Base-by-base conservation (phyloP, 2,329 filamentous ascomycete genomes). In the Stagonosporopsis cucurbitacearum region DNA sequence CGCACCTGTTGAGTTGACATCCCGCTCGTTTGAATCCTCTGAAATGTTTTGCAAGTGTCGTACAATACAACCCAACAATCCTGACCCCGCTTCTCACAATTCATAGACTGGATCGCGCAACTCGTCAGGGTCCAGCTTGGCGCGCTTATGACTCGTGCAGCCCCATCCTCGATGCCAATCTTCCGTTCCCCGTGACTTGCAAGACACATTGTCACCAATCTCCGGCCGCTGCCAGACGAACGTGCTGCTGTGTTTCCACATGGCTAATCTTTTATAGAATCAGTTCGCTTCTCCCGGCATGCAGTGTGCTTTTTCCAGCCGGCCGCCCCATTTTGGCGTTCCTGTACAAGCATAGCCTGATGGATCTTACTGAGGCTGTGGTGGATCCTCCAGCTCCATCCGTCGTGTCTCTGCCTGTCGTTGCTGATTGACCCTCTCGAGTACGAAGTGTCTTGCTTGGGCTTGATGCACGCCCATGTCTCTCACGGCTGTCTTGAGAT, bases 341-440 rank as follows among this genome's bases (percentile, higher is more conserved):
- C 37, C 47, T 33, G 43, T 47, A 54, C 26, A 39, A 59, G 51
- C 36, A 50, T 56, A 59, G 59, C 55, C 55, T 54, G 46, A 50
- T 44, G 40, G 42, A 52, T 43, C 37, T 55, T 37, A 57, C 49
- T 58, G 46, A 57, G 42, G 51, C 41, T 54, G 42, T 55, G 45
- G 49, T 44, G 47, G 46, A 23, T 48, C 53, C 54, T 57, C 46
- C 49, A 39, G 56, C 54, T 57, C 57, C 49, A 45, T 46, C 35
- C 59, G 57, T 55, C 53, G 54, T 68, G 51, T 53, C 41, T 56
- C 51, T 60, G n/a, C 30, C 15, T 30, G 25, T 35, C 49, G 50
- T 39, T 37, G 42, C 48, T 65, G 46, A 52, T 55, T 45, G 36
- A 48, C 23, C 41, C n/a, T 50, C 17, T 54, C 32, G 44, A 53